Percentiles rank a stretch among this genome's conserved stretches.
phyloP scores from a whole-genome alignment of 2,329 filamentous ascomycete genomes.

The Cadophora luteo-olivacea region DNA sequence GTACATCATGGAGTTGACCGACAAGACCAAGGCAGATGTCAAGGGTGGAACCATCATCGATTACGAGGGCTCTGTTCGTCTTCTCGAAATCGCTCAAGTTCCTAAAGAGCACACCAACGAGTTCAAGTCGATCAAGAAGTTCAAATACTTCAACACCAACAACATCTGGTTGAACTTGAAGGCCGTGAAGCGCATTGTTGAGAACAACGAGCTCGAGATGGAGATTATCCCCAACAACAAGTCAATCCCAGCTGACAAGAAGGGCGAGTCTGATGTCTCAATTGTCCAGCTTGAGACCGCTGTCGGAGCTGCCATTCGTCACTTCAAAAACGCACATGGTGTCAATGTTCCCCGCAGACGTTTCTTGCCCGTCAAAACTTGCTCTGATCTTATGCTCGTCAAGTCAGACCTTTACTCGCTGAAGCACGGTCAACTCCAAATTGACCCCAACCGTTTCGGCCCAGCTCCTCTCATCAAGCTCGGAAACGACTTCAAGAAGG shows the following conservation, averaged over 20 bases:
- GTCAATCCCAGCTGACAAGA: conserved; percentile 98
- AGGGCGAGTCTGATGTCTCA: conserved; percentile 97
- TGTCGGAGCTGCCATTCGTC: conserved; percentile 96
- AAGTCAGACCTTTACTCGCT: conserved; percentile 99
- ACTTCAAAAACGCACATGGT: conserved; percentile 98
- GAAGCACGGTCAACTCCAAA: conserved; percentile 97
- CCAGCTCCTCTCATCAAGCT: conserved; percentile 99
- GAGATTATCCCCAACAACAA: conserved; percentile 99
- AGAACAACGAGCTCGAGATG: conserved; percentile 98
- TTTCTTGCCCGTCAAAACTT: conserved; percentile 99
- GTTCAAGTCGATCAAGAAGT: conserved; percentile 99
- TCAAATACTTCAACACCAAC: conserved; percentile 99
- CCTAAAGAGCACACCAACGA: conserved; percentile 99
- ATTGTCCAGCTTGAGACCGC: conserved; percentile 99
- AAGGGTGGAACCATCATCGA: conserved; percentile 99
- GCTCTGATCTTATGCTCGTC: conserved; percentile 98
- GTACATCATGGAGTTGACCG: conserved; percentile 99
- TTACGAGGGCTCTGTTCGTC: conserved; percentile 94
- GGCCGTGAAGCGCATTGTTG: conserved; percentile 97
- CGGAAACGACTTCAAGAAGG: conserved; percentile 99
- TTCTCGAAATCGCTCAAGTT: conserved; percentile 98
- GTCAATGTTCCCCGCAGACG: conserved; percentile 97
- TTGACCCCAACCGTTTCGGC: conserved; percentile 95
- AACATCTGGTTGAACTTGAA: conserved; percentile 99
- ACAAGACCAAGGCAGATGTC: conserved; percentile 99